Evolutionary conservation across 768 basidiomycete species (phyloP), one percentile per base, ranked within the genome.

Genomic region (Cantharellus anzutake): DNA sequence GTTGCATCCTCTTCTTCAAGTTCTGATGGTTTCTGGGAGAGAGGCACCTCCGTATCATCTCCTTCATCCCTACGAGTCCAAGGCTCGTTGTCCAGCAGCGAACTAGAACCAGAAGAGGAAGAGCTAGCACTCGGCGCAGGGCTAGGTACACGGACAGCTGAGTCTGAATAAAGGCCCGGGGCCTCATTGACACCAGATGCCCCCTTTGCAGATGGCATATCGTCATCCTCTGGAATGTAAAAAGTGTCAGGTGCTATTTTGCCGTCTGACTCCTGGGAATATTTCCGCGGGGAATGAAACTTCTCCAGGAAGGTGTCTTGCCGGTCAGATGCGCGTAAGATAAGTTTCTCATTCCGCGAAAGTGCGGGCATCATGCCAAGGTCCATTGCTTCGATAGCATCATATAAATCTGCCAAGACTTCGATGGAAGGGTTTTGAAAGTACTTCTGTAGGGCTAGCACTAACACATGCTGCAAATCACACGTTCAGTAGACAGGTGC

Each of bases 381-480:
- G 66, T 94, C 81, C 79, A 98, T 89, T 3, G 86, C 81, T 68
- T 98, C 98, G 63, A 97, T 83, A 3, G 92, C 82, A 64, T 94
- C 88, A 68, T 91, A 98, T 2, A 99, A 76, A 2, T 86, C 82
- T 2, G 86, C 81, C 11, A 99, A 81, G 65, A 90, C 87, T 64
- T 89, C 87, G 67, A 93, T 82, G 0, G 90, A 91, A 0, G 93
- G 92, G 63, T 84, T 78, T 35, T 78, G 74, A 70, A 93, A 91
- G 72, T 97, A 99, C 70, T 97, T 91, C 68, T 97, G 91, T 52
- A 99, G 77, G 3, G 94, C 93, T 67, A 98, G 83, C 2, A 96
- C 74, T 5, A 99, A 80, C 57, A 97, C 80, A 14, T 93, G 93
- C 92, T 96, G 66, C 59, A 58, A n/a, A 5, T 41, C 29, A 51